A percentile compares a stretch with the other conserved stretches of the same genome.
phyloP scores from a whole-genome alignment of 2,329 filamentous ascomycete species.

The Geoglossum cookeanum region DNA sequence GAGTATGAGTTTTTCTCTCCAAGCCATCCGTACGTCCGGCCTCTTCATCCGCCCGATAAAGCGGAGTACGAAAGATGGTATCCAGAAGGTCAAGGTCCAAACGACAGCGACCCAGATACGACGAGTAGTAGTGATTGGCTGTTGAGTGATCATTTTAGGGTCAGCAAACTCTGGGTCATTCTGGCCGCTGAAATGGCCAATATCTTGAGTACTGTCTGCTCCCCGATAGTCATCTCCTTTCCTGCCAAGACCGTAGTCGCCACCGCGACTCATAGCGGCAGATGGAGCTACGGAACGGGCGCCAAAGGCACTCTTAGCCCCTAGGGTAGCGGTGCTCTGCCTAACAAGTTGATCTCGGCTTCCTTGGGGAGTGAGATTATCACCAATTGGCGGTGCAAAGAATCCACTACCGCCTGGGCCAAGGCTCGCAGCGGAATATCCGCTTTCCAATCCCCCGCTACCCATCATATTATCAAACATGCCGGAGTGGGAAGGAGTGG shows the following conservation, averaged over 20 bases:
- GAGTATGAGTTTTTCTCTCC: constrained; percentile 85
- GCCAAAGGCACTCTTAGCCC: constrained; percentile 20
- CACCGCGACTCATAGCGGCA: constrained; percentile 36
- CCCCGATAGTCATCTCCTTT: constrained; percentile 63
- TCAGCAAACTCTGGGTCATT: constrained; percentile 63
- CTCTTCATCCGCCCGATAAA: constrained; percentile 87
- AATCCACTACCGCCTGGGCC: constrained; percentile 39
- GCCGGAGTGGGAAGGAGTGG: constrained; percentile 12
- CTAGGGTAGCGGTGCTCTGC: constrained; percentile 26
- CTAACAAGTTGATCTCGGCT: constrained; percentile 50
- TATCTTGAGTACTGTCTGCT: constrained; percentile 48
- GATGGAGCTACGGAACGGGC: constrained; percentile 35
- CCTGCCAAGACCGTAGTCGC: constrained; percentile 73
- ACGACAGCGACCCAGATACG: constrained; percentile 65
- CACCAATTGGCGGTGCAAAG: constrained; percentile 41
- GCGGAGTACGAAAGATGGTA: constrained; percentile 69
- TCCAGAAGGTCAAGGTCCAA: constrained; percentile 84
- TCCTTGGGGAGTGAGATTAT: constrained; percentile 41
- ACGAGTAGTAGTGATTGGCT: constrained; percentile 41
- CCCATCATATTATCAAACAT: constrained; percentile 32
- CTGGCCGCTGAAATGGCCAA: constrained; percentile 37
- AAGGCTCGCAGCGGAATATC: constrained; percentile 41
- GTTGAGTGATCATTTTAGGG: constrained; percentile 56
- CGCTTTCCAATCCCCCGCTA: constrained; percentile 45
- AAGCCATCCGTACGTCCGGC: constrained; percentile 89